Base-by-base conservation (phyloP, 2,329 filamentous ascomycete genomes). In the Rosellinia necatrix region DNA sequence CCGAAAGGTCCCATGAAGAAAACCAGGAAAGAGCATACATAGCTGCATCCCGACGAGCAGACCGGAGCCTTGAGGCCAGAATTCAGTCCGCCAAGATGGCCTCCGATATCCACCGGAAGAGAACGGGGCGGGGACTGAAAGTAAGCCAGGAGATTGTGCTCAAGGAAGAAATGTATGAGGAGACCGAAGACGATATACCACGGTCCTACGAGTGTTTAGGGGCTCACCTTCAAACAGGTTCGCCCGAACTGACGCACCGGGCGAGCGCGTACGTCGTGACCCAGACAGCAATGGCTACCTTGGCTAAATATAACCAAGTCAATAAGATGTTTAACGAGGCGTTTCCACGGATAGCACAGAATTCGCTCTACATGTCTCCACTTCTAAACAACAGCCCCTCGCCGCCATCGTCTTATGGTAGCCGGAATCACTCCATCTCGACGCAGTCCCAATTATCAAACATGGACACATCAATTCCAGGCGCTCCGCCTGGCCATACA, bases 151-250 rank as follows among this genome's bases (percentile, higher is more conserved):
- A 94, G 67, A 92, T 94, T 74, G 92, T 96, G 10, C 78, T 89
- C 64, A 92, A 91, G 60, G 92, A 96, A 71, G 91, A 96, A 71
- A 96, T 96, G 91, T 97, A 97, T 70, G 92, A 96, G 68, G 92
- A 96, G 72, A 90, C 96, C 68, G 92, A 96, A 49, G 90, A 96
- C 64, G 89, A 92, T 53, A 70, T 90, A 21, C 86, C 88, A 1
- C 80, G 84, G 58, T 84, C 85, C 50, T 89, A 86, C 68, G 80
- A 85, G 55, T 77, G 84, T 12, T 75, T 91, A 27, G 84, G 83
- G 12, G 79, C 83, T 3, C 81, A 87, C 64, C 75, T 89, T 56
- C 80, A 85, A 62, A 87, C 82, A 2, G 76, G 76, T 13, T 85
- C 83, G 1, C 71, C 78, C 22, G 81, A 85, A 58, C 81, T 89